Base-by-base conservation (phyloP, 305 asterid genomes). In the Lippia alba region DNA sequence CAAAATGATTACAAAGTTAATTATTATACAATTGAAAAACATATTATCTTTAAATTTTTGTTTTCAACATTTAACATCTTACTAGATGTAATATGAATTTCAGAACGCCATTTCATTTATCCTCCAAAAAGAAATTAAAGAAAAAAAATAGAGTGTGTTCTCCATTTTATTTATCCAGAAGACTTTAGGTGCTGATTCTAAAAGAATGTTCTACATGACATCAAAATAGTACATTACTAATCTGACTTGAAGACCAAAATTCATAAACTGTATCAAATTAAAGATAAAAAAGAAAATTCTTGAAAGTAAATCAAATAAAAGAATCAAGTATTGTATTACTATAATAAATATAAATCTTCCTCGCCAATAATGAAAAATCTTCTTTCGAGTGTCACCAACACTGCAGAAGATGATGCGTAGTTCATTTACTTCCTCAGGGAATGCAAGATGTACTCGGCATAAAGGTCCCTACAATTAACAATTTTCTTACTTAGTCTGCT, bases 371-470 rank as follows among this genome's bases (percentile, higher is more conserved):
- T 48, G 58, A 6, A 53, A 16, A 18, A 53, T 53, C 58, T 17
- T 18, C 58, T 30, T 53, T 50, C 1, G 56, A n/a, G 6, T 12
- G 18, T 49, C 55, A 12, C 56, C 56, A 51, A 51, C 56, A 51
- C 16, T 1, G 18, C 24, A 51, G 30, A 51, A 16, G 30, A 4
- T 51, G 8, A 40, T 20, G 46, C 15, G 34, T 11, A n/a, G 6
- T 45, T 19, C 10, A 0, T 76, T 69, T 57, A 83, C 81, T 76
- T 74, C 79, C 81, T 83, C 76, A 85, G 53, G 34, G 79, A 64
- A 19, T 78, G 83, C 75, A 85, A 49, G 60, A 85, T 76, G 80
- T 87, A 87, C 77, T 87, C 89, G 6, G 84, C 89, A 71, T 85
- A 85, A 36, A 87, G 86, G 75, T 87, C 91, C 85, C 89, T 85